A percentile compares a stretch with the other conserved stretches of the same genome.
Conservation (phyloP, 495 filamentous ascomycete genomes). For the Evansstolkia leycettana region DNA sequence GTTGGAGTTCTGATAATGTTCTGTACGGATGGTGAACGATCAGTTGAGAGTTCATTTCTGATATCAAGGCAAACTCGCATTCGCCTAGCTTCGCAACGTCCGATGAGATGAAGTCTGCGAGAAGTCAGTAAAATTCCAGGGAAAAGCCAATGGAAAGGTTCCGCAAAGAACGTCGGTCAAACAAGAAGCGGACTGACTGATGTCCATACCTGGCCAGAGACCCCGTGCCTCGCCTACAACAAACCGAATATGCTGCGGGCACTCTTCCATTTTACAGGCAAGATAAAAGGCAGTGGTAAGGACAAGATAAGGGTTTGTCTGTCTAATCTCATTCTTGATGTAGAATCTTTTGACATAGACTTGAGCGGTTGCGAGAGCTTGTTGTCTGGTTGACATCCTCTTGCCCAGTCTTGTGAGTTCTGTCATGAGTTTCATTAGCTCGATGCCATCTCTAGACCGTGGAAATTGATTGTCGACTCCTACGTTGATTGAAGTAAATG, state of each 20-base stretch:
- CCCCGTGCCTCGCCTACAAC: conserved; percentile 76
- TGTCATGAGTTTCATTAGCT: conserved; percentile 19
- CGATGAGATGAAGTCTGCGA: conserved; percentile 57
- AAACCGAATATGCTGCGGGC: conserved; percentile 86
- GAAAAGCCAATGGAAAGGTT: neutral
- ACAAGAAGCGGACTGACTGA: too few relatives aligned
- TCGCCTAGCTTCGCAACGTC: conserved; percentile 88
- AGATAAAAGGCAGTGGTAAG: conserved; percentile 86
- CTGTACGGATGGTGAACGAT: conserved; percentile 98
- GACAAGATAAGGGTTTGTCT: conserved; percentile 88
- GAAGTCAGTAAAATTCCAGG: neutral
- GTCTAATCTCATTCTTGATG: conserved; percentile 76
- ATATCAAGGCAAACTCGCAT: conserved; percentile 92
- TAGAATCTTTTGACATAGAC: conserved; percentile 93
- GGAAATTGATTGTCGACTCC: conserved; percentile 9
- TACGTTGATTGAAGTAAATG: conserved; percentile 88
- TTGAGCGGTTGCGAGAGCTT: conserved; percentile 89
- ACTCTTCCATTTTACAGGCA: conserved; percentile 98
- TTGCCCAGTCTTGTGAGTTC: conserved; percentile 75
- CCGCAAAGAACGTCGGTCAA: neutral
- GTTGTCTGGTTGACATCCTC: conserved; percentile 67
- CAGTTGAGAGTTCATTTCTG: conserved; percentile 86
- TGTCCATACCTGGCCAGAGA: conserved; percentile 63
- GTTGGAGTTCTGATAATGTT: conserved; percentile 61
- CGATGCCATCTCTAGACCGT: neutral